These are phyloP conservation scores for Malus hybrid DNA, from an alignment of 331 rosid species.

Conservation along the genomic window DNA sequence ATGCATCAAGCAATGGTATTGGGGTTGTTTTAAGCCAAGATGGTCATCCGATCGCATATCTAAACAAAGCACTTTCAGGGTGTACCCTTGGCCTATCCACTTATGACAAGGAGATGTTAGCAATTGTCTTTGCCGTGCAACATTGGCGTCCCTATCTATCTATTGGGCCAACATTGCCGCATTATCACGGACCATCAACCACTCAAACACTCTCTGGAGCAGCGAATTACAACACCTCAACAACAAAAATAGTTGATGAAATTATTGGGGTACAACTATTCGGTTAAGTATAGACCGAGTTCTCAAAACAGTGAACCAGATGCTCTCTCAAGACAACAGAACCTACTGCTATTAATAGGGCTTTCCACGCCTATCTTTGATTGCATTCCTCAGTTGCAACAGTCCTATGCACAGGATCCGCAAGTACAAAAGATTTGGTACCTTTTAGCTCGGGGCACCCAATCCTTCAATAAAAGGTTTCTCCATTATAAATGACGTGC, in stretches of 20 bases:
- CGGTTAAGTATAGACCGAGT: not conserved
- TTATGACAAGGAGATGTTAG: no score
- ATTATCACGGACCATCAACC: not conserved
- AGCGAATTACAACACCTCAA: not conserved
- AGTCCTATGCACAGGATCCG: not conserved
- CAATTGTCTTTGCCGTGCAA: no score
- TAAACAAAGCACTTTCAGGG: not conserved
- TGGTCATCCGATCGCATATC: not conserved
- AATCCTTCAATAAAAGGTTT: not conserved
- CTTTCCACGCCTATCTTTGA: not conserved
- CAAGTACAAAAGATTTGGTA: no score
- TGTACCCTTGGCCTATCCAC: no score
- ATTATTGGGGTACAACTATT: not conserved
- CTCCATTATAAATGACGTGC: accelerated
- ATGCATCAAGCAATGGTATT: not conserved
- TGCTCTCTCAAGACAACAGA: not conserved
- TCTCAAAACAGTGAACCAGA: not conserved
- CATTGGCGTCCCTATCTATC: not conserved
- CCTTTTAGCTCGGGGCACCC: accelerated
- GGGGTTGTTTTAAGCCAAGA: not conserved
- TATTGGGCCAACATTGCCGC: not conserved
- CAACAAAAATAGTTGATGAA: not conserved
- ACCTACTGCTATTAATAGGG: accelerated
- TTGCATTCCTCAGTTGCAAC: no score
- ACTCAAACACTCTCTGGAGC: not conserved